A percentile compares a stretch with the other conserved stretches of the same genome.
Evolutionary conservation across 2,329 filamentous ascomycete species (phyloP).

Genomic region (Pseudocercospora vitis): DNA sequence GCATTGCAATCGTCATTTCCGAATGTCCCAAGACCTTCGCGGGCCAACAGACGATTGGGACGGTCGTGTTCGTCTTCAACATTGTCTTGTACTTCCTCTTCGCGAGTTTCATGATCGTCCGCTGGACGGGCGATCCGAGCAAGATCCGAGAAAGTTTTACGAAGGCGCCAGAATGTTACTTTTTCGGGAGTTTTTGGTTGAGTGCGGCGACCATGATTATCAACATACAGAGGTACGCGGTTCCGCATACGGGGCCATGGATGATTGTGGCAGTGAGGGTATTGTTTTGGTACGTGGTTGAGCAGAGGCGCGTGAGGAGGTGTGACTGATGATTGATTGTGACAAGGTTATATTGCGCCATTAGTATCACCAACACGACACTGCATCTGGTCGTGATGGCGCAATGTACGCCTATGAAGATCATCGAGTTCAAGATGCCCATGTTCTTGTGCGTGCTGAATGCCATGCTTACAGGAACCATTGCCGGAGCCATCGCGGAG

Average conservation of each 20-base stretch:
- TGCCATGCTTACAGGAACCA: slow-evolving; percentile 28
- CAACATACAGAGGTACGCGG: slow-evolving; percentile 64
- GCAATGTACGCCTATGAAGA: slow-evolving; percentile 10
- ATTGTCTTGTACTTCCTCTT: slow-evolving; percentile 63
- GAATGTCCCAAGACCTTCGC: slow-evolving; percentile 64
- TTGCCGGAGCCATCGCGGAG: slow-evolving; percentile 21
- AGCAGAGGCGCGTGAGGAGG: no score
- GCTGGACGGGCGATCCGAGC: slow-evolving; percentile 62
- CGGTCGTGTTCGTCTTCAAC: slow-evolving; percentile 67
- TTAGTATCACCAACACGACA: slow-evolving; percentile 15
- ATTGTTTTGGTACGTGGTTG: slow-evolving; percentile 58
- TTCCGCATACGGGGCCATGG: slow-evolving; percentile 55
- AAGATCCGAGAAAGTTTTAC: slow-evolving; percentile 57
- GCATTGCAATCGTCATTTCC: slow-evolving; percentile 64
- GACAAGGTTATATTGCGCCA: slow-evolving; percentile 53
- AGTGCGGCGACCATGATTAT: slow-evolving; percentile 67
- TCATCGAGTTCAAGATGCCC: slow-evolving; percentile 20
- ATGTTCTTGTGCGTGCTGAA: slow-evolving; percentile 25
- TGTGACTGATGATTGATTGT: background rate
- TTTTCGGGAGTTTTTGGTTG: slow-evolving; percentile 71
- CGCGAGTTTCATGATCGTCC: slow-evolving; percentile 54
- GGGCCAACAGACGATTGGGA: slow-evolving; percentile 64
- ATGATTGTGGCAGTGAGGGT: slow-evolving; percentile 61
- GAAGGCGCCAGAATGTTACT: slow-evolving; percentile 68
- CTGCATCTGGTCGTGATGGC: slow-evolving; percentile 20